Conservation (phyloP, 768 basidiomycete genomes). For the Lactifluus hygrophoroides region DNA sequence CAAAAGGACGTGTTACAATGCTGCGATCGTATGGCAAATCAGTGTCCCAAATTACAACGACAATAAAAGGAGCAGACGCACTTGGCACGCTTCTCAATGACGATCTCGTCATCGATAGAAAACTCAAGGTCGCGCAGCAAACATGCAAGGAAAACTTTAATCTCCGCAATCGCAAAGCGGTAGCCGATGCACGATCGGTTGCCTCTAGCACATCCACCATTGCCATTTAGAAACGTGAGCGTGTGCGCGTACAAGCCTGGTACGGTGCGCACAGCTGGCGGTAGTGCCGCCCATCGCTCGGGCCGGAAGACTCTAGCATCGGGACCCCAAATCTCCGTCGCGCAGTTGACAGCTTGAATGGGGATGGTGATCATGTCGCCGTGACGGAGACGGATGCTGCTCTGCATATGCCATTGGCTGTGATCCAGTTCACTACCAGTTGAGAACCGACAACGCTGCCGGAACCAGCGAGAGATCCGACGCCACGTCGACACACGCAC, state of each 20-base stretch:
- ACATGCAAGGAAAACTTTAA: slow-evolving; percentile 54
- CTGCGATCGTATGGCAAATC: slow-evolving; percentile 24
- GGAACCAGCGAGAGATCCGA: neutral
- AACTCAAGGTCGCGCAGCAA: slow-evolving; percentile 51
- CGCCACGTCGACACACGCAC: slow-evolving; percentile 13
- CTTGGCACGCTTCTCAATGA: slow-evolving; percentile 59
- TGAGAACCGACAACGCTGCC: neutral
- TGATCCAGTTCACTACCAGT: neutral
- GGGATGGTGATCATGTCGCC: slow-evolving; percentile 54
- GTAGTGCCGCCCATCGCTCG: slow-evolving; percentile 42
- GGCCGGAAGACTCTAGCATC: slow-evolving; percentile 59
- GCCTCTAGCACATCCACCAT: slow-evolving; percentile 37
- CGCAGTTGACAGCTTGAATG: slow-evolving; percentile 52
- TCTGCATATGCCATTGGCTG: slow-evolving; percentile 1
- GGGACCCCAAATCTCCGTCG: slow-evolving; percentile 48
- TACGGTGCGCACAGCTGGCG: slow-evolving; percentile 30
- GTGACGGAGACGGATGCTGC: slow-evolving; percentile 21
- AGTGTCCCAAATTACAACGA: slow-evolving; percentile 17
- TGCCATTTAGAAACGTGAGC: slow-evolving; percentile 51
- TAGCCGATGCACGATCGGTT: slow-evolving; percentile 51
- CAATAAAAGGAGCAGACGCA: slow-evolving; percentile 30
- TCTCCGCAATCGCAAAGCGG: slow-evolving; percentile 52
- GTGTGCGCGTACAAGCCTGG: slow-evolving; percentile 47
- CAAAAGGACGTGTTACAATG: slow-evolving; percentile 49
- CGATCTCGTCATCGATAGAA: slow-evolving; percentile 39